phyloP scores from a whole-genome alignment of 441 rosid species.

The Raphanus hybrid region DNA sequence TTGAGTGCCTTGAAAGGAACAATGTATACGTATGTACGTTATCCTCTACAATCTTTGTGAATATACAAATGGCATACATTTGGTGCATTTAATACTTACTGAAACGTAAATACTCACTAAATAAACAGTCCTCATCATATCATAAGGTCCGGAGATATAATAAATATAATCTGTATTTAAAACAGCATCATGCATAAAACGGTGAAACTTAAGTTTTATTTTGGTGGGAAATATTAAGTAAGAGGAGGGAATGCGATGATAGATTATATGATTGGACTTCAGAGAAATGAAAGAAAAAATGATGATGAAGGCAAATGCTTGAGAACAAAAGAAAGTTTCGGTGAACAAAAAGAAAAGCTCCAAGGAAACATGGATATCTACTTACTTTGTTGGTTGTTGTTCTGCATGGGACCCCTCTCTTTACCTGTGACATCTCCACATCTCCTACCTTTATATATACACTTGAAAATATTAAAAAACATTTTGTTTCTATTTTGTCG shows the following conservation, averaged over 20 bases:
- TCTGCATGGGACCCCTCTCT: slow-evolving; percentile 17
- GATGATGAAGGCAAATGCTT: slow-evolving; percentile 27
- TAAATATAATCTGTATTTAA: background rate
- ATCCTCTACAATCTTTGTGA: background rate
- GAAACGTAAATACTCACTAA: background rate
- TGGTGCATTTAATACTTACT: background rate
- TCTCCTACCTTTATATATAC: slow-evolving; percentile 24
- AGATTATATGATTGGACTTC: slow-evolving; percentile 21
- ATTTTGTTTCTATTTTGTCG: slow-evolving; percentile 7
- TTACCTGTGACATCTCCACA: slow-evolving; percentile 18
- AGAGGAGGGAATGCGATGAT: slow-evolving; percentile 18
- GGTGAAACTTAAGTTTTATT: background rate
- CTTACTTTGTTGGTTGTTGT: slow-evolving; percentile 34
- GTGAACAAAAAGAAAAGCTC: slow-evolving; percentile 19
- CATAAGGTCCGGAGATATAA: background rate
- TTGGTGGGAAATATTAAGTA: background rate
- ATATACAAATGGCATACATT: background rate
- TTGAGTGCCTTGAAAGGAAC: slow-evolving; percentile 12
- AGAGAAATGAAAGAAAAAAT: slow-evolving; percentile 11
- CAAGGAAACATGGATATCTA: slow-evolving; percentile 44
- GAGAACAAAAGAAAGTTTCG: slow-evolving; percentile 19
- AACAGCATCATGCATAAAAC: background rate
- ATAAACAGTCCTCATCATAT: background rate
- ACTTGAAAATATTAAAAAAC: background rate
- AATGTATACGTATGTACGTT: background rate